Base-by-base conservation (phyloP, 2,329 filamentous ascomycete species). In the Coniochaeta pulveracea region DNA sequence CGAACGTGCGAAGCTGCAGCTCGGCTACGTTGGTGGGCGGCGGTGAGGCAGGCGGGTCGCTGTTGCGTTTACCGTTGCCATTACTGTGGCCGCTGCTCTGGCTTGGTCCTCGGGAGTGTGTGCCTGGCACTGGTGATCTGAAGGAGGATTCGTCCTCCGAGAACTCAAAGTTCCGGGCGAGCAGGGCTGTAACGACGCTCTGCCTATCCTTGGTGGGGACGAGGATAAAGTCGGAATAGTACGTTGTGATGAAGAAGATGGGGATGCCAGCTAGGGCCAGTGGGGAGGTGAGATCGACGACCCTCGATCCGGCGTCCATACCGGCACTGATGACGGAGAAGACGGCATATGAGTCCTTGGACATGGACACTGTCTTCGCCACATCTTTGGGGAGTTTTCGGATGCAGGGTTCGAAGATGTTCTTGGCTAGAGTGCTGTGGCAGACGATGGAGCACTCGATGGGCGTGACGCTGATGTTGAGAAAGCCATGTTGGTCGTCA, bases 231-330 rank as follows among this genome's bases (percentile, higher is more conserved):
- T 98, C 89, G 21, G 84, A 91, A 58, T 93, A 96, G 58, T 96
- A 98, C 19, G 86, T 95, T 4, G 89, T 95, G 54, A 95, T 93
- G 69, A 96, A 96, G 65, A 96, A 95, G 50, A 98, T 93, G 34
- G 89, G 84, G 34, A 96, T 91, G 46, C 85, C 85, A 32, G 89
- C 89, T 52, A 95, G 69, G 18, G 91, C 89, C 19, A 96, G 67
- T 5, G 89, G 91, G 34, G 80, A 88, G 6, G 88, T 95, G 40
- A 98, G 59, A 50, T 96, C 89, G 46, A 95, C 73, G 6, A 98
- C 89, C 36, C 88, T 75, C 46, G 88, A 85, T 6, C 86, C 88
- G 8, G 89, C 88, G 51, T 95, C 88, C 46, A 94, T 77, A 6
- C 88, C 86, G 45, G 88, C 82, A 41, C 84, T 86, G 40, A 85